Percentiles rank a stretch among this genome's conserved stretches.
Evolutionary conservation across 768 basidiomycete species (phyloP).

Genomic region (Boletus barrowsii): DNA sequence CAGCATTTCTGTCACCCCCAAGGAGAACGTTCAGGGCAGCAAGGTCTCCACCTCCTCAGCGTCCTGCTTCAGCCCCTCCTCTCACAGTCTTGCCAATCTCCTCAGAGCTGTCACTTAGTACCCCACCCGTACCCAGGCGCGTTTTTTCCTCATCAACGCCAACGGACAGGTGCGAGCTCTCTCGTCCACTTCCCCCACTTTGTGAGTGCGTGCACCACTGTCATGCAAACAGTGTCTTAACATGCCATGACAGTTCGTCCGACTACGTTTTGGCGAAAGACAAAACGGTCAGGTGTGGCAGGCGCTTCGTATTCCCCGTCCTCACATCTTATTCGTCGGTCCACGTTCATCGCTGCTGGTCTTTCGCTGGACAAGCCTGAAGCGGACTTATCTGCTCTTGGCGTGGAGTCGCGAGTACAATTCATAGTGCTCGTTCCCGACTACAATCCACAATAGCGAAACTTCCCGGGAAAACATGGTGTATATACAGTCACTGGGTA

Average conservation of each 20-base stretch:
- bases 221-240: neutral
- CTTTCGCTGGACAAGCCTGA: conserved; percentile 60
- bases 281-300: conserved; percentile 66
- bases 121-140: conserved; percentile 12
- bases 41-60: conserved; percentile 8
- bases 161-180: conserved; percentile 37
- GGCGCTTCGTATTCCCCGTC: conserved; percentile 71
- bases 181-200: conserved; percentile 61
- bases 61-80: conserved; percentile 26
- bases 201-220: conserved; percentile 40
- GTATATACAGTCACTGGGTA: conserved; percentile 21
- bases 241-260: conserved; percentile 58
- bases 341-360: conserved; percentile 77
- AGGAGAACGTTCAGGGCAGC: conserved; percentile 26
- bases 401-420: conserved; percentile 56
- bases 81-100: neutral
- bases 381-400: conserved; percentile 58
- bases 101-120: neutral
- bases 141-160: conserved; percentile 13
- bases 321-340: conserved; percentile 68
- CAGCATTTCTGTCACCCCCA: conserved; percentile 25
- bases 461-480: conserved; percentile 5
- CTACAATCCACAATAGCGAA: conserved; percentile 23
- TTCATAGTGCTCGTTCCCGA: conserved; percentile 40
- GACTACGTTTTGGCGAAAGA: conserved; percentile 78